Evolutionary conservation across 495 filamentous ascomycete species (phyloP), one percentile per base, ranked within the genome.

Genomic region (Lasiosphaeris hirsuta): DNA sequence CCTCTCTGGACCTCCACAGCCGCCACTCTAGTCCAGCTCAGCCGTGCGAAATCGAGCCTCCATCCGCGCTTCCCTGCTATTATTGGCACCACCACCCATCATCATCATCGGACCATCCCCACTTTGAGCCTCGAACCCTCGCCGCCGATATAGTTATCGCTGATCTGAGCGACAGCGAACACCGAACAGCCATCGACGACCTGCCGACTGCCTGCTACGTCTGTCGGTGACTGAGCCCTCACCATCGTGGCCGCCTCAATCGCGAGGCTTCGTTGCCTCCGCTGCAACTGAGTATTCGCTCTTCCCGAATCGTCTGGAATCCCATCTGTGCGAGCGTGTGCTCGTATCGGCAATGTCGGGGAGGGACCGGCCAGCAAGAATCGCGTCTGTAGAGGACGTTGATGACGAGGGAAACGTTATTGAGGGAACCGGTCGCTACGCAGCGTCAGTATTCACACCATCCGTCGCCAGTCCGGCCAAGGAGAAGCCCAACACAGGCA

Each of bases 311-410:
- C 45, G 44, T 36, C 44, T 49, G 39, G 48, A 58, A 58, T 51
- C 60, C 47, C 34, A 35, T 60, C 23, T 11, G 36, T 51, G 34
- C 63, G 59, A 46, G 60, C 65, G 41, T 41, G 46, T 47, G 57
- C 63, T 63, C 67, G 60, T 60, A 48, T 45, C 49, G 53, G 62
- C 64, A 64, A 72, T 72, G 68, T 64, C 66, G 49, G 49, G 42
- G 61, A 62, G 43, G 39, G 57, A 59, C 40, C 48, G 56, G 45
- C 59, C 65, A 58, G 47, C 43, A 47, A 50, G 49, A 42, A 58
- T 72, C 62, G 78, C 78, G 62, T 78, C 71, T 63, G 69, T 79
- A 33, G 75, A 79, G 42, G 80, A 83, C 56, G 73, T 65, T 10
- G 80, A 81, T 64, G 73, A 78, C 33, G 51, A 44, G 7, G 78